These are phyloP conservation scores for Macrotyloma uniflorum DNA, from an alignment of 306 rosid species.

Conservation along the genomic window DNA sequence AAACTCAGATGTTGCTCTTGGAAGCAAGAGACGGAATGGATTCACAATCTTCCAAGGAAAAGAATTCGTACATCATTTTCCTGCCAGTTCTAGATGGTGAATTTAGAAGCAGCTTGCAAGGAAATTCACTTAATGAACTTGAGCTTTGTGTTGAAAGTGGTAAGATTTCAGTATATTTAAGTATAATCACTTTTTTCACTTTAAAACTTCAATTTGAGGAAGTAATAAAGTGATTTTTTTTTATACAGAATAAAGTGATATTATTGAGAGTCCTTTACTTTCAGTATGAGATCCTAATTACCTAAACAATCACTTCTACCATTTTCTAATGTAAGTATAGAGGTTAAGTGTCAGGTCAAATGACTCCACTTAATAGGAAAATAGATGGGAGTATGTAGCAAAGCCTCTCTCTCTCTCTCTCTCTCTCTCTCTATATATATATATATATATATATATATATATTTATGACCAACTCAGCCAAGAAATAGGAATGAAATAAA, in stretches of 20 bases:
- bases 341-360: not conserved
- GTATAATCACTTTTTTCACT: not conserved
- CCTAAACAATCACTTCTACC: not conserved
- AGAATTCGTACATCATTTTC: slow-evolving; percentile 22
- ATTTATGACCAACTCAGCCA: not conserved
- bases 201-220: not conserved
- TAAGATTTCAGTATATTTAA: slow-evolving; percentile 4
- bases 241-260: not conserved
- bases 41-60: slow-evolving; percentile 24
- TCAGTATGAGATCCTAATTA: not conserved
- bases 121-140: slow-evolving; percentile 29
- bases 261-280: not conserved
- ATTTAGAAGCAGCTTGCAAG: slow-evolving; percentile 33
- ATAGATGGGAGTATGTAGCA: not conserved
- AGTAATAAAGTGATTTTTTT: too few species aligned
- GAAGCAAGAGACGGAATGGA: not conserved
- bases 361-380: not conserved
- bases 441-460: not conserved
- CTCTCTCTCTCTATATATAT: too few species aligned
- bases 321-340: not conserved
- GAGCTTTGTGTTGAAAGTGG: slow-evolving; percentile 37
- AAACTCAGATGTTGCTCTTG: slow-evolving; percentile 33
- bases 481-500: not conserved
- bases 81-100: slow-evolving; percentile 31
- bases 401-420: not conserved